phyloP scores from a whole-genome alignment of 2,329 filamentous ascomycete genomes.

The Pezizomycotina sp. region DNA sequence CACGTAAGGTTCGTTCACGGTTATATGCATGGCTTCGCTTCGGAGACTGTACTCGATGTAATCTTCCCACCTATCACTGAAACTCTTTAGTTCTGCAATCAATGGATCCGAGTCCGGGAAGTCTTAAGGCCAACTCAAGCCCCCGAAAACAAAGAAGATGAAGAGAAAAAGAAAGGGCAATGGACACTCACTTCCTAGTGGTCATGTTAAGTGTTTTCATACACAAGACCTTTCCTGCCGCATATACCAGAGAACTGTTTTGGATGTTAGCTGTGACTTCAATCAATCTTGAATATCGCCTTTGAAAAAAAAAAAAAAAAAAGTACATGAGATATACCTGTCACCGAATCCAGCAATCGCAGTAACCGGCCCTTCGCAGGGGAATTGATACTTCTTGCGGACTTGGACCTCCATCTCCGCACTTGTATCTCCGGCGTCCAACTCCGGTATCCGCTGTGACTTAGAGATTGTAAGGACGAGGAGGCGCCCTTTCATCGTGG shows the following conservation, averaged over 20 bases:
- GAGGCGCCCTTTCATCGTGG: constrained; percentile 21
- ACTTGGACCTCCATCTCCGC: constrained; percentile 18
- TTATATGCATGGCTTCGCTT: constrained; percentile 21
- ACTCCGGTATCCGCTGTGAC: constrained; percentile 10
- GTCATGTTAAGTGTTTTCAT: constrained; percentile 18
- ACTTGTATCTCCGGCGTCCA: constrained; percentile 2
- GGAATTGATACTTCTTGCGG: constrained; percentile 22
- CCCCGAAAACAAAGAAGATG: too few species aligned
- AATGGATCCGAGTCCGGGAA: too few species aligned
- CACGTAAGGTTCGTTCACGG: constrained; percentile 22
- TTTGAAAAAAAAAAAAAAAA: constrained; percentile 1
- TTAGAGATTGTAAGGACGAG: constrained; percentile 22
- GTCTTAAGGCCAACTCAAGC: too few species aligned
- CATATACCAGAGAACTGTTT: constrained; percentile 21
- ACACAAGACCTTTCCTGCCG: constrained; percentile 20
- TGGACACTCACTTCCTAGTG: constrained; percentile 20
- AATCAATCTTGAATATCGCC: neutral
- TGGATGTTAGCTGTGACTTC: neutral
- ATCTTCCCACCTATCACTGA: constrained; percentile 18
- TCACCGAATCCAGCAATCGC: constrained; percentile 23
- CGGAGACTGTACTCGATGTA: constrained; percentile 19
- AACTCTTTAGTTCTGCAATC: too few species aligned
- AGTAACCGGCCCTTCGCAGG: constrained; percentile 23
- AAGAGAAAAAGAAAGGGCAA: too few species aligned
- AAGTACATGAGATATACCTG: constrained; percentile 13